Evolutionary conservation across 129 eudicot species (phyloP).

Genomic region (Helianthus annuus): HanXRQr2.0-SUNRISE NC_035448.2:73039625-73040124

Average conservation of each 20-base stretch:
- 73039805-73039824: neutral
- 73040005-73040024: constrained; percentile 90
- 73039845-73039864: neutral
- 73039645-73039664: constrained; percentile 88
- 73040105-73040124: too few relatives aligned
- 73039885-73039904: constrained; percentile 81
- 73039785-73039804: constrained; percentile 1
- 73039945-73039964: constrained; percentile 66
- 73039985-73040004: constrained; percentile 94
- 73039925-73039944: constrained; percentile 94
- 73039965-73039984: constrained; percentile 69
- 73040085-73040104: too few relatives aligned
- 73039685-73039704: constrained; percentile 78
- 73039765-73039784: constrained; percentile 83
- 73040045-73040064: neutral
- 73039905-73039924: constrained; percentile 79
- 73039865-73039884: constrained; percentile 74
- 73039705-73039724: constrained; percentile 90
- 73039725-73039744: constrained; percentile 80
- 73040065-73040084: neutral
- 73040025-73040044: constrained; percentile 9
- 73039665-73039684: constrained; percentile 87
- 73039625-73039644: constrained; percentile 90
- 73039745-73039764: constrained; percentile 99
- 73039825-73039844: neutral